Percentiles rank a stretch among this genome's conserved stretches.
Conservation (phyloP, 352 stramenopile genomes). For the Phytophthora cactorum region DNA sequence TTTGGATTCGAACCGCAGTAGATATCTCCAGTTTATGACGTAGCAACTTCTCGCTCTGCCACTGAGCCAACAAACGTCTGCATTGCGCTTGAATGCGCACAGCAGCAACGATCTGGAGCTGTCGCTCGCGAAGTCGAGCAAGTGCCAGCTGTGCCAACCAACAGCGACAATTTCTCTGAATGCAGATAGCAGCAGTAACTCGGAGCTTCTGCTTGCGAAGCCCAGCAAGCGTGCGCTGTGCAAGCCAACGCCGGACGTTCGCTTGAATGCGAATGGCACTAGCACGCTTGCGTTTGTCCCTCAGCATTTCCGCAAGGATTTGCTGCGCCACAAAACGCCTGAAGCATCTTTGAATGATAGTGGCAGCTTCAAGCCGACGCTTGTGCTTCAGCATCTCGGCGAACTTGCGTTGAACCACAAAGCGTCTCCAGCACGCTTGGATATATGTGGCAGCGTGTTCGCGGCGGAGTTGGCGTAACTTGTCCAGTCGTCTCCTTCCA, state of each 20-base stretch:
- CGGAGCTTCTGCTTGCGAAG: slow-evolving; percentile 17
- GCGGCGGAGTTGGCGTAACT: slow-evolving; percentile 37
- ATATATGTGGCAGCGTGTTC: slow-evolving; percentile 44
- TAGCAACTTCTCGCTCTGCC: slow-evolving; percentile 11
- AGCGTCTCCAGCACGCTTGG: slow-evolving; percentile 39
- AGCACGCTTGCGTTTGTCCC: slow-evolving; percentile 20
- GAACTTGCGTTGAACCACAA: slow-evolving; percentile 25
- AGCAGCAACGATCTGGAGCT: slow-evolving; percentile 15
- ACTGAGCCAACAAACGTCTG: slow-evolving; percentile 15
- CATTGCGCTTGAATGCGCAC: slow-evolving; percentile 26
- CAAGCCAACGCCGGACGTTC: slow-evolving; percentile 27
- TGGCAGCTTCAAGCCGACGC: slow-evolving; percentile 27
- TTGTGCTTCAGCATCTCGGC: slow-evolving; percentile 28
- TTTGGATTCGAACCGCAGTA: slow-evolving; percentile 41
- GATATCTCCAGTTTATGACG: slow-evolving; percentile 13
- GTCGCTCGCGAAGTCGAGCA: slow-evolving; percentile 2
- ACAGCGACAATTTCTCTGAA: slow-evolving; percentile 26
- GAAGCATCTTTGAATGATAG: slow-evolving; percentile 35
- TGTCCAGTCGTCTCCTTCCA: slow-evolving; percentile 36
- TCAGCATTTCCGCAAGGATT: slow-evolving; percentile 24
- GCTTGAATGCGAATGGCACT: slow-evolving; percentile 25
- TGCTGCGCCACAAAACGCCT: slow-evolving; percentile 25
- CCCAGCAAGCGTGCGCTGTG: slow-evolving; percentile 17
- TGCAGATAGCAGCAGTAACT: slow-evolving; percentile 6
- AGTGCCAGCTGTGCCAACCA: slow-evolving; percentile 21